These are phyloP conservation scores for Lactifluus rugatus DNA, from an alignment of 768 basidiomycete genomes.

Conservation along the genomic window DNA sequence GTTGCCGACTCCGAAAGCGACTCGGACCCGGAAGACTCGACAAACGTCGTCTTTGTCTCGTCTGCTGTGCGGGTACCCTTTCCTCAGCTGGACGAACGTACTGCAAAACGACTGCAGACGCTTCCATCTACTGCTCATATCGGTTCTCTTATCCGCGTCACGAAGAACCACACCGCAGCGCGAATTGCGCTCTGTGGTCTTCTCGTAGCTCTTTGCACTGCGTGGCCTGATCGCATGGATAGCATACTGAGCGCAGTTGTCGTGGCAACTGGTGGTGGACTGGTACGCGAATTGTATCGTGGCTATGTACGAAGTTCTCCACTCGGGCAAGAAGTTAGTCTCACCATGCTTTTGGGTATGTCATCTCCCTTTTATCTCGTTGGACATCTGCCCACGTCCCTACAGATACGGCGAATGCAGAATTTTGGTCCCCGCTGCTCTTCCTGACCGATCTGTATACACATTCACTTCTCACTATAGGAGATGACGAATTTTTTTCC, in stretches of 20 bases:
- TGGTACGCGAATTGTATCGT: slow-evolving; percentile 70
- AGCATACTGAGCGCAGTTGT: slow-evolving; percentile 47
- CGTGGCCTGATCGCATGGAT: slow-evolving; percentile 53
- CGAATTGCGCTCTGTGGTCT: slow-evolving; percentile 45
- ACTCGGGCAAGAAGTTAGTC: slow-evolving; percentile 49
- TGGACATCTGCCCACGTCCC: not conserved
- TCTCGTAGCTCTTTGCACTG: slow-evolving; percentile 44
- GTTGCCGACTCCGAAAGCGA: slow-evolving; percentile 21
- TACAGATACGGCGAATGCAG: slow-evolving; percentile 36
- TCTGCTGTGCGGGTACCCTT: slow-evolving; percentile 26
- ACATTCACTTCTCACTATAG: slow-evolving; percentile 80
- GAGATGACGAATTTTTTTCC: slow-evolving; percentile 94
- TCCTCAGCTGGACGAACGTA: slow-evolving; percentile 46
- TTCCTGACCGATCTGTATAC: slow-evolving; percentile 76
- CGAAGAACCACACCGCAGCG: slow-evolving; percentile 32
- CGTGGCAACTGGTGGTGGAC: slow-evolving; percentile 43
- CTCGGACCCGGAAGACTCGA: slow-evolving; percentile 24
- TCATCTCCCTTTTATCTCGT: not conserved
- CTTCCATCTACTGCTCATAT: slow-evolving; percentile 48
- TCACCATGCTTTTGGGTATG: slow-evolving; percentile 33
- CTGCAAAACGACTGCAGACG: slow-evolving; percentile 51
- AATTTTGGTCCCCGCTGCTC: slow-evolving; percentile 59
- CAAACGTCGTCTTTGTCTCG: slow-evolving; percentile 28
- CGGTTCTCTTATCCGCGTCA: slow-evolving; percentile 38
- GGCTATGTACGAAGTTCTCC: slow-evolving; percentile 50